Percentiles rank a stretch among this genome's conserved stretches.
These are phyloP conservation scores for Globisporangium nagaii DNA, from an alignment of 352 stramenopile species.

Conservation along the genomic window DNA sequence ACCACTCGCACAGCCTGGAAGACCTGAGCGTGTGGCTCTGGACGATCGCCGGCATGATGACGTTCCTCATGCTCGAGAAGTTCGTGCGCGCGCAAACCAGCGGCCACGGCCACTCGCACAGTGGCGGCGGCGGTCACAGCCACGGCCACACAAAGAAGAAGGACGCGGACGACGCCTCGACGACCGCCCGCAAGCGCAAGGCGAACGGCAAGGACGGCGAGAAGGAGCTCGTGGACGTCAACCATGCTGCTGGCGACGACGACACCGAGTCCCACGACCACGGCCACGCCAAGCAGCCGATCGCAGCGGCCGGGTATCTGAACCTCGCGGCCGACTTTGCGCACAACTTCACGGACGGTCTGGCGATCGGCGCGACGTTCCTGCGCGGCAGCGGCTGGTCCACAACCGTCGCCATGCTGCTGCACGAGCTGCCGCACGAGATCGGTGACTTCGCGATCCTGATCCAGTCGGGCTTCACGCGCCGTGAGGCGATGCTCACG, in stretches of 20 bases:
- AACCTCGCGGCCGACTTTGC: conserved; percentile 89
- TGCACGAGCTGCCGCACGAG: conserved; percentile 91
- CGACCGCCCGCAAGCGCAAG: conserved; percentile 28
- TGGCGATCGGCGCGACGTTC: conserved; percentile 91
- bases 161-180: conserved; percentile 15
- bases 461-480: conserved; percentile 87
- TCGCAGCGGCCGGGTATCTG: conserved; percentile 82
- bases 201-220: conserved; percentile 22
- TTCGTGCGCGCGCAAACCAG: conserved; percentile 66
- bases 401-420: conserved; percentile 84
- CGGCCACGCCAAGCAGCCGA: conserved; percentile 25
- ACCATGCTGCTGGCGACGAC: conserved; percentile 11
- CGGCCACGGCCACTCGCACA: conserved; percentile 17
- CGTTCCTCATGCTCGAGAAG: conserved; percentile 80
- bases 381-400: conserved; percentile 67
- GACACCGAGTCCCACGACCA: conserved; percentile 11
- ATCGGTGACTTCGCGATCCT: conserved; percentile 91
- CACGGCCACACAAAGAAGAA: conserved; percentile 25
- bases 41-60: conserved; percentile 66
- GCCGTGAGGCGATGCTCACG: conserved; percentile 85
- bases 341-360: conserved; percentile 92
- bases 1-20: conserved; percentile 50
- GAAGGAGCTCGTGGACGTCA: conserved; percentile 16
- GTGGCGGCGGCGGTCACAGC: conserved; percentile 20
- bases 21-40: conserved; percentile 74